A percentile compares a stretch with the other conserved stretches of the same genome.
Evolutionary conservation across 2,329 filamentous ascomycete species (phyloP).

Genomic region (Penicillium glabrum): DNA sequence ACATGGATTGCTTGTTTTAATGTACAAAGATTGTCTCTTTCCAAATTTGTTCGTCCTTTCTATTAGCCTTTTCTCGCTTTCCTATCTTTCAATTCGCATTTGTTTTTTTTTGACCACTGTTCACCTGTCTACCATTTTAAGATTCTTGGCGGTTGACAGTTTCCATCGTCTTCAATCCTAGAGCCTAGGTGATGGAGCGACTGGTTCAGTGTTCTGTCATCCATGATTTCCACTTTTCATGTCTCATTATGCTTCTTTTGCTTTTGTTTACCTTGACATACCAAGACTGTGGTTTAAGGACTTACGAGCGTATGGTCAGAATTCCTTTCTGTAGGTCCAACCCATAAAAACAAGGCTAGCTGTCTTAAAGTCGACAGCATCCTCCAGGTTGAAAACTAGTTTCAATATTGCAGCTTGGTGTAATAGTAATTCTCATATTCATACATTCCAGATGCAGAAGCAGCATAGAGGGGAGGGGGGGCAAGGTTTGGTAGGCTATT

Average conservation of each 20-base stretch:
- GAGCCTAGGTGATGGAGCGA: too few relatives aligned
- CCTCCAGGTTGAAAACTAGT: background rate
- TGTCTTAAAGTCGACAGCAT: too few relatives aligned
- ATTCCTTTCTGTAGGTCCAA: too few relatives aligned
- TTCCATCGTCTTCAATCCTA: background rate
- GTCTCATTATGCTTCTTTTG: too few relatives aligned
- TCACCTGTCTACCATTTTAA: background rate
- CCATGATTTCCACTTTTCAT: too few relatives aligned
- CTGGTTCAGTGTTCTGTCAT: too few relatives aligned
- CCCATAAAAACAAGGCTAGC: too few relatives aligned
- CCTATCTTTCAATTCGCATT: background rate
- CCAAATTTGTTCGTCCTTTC: background rate
- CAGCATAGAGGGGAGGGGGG: background rate
- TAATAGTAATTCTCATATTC: conserved; percentile 1
- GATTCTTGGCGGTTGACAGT: background rate
- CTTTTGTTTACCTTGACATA: too few relatives aligned
- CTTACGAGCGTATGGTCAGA: too few relatives aligned
- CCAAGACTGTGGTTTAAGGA: too few relatives aligned
- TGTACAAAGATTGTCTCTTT: background rate
- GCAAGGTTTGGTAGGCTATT: background rate
- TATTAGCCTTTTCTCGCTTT: too few relatives aligned
- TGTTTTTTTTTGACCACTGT: too few relatives aligned
- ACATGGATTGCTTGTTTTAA: background rate
- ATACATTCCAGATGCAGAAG: conserved; percentile 2
- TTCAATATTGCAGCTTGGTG: background rate